A percentile compares a stretch with the other conserved stretches of the same genome.
Conservation (phyloP, 495 filamentous ascomycete species). For the Rostrohypoxylon terebratum region DNA sequence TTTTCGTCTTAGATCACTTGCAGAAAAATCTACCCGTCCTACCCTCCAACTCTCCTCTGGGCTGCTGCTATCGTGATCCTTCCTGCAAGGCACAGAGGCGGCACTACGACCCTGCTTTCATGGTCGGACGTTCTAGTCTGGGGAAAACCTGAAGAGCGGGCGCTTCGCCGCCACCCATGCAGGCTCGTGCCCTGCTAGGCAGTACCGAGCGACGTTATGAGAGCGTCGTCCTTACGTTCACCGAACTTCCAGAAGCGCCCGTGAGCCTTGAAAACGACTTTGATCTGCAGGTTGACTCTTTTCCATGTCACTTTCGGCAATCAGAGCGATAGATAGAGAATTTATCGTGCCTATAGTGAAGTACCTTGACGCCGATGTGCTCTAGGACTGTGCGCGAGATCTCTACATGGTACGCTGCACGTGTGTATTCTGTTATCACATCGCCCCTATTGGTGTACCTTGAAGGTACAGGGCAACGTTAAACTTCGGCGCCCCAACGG, state of each 20-base stretch:
- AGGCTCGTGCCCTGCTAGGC: not conserved
- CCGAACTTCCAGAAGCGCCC: slow-evolving; percentile 43
- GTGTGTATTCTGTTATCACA: slow-evolving; percentile 31
- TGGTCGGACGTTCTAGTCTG: slow-evolving; percentile 31
- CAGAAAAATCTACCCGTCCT: slow-evolving; percentile 38
- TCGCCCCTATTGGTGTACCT: slow-evolving; percentile 38
- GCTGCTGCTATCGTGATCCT: slow-evolving; percentile 32
- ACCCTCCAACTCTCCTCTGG: slow-evolving; percentile 10
- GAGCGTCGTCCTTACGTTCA: slow-evolving; percentile 17
- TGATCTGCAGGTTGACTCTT: slow-evolving; percentile 11
- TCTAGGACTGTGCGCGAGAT: slow-evolving; percentile 25
- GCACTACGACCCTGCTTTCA: slow-evolving; percentile 24
- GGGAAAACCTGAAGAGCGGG: slow-evolving; percentile 33
- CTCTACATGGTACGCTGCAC: slow-evolving; percentile 34
- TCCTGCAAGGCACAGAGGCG: slow-evolving; percentile 38
- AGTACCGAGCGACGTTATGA: slow-evolving; percentile 6
- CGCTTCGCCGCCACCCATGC: slow-evolving; percentile 37
- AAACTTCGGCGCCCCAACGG: slow-evolving; percentile 25
- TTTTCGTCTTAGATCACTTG: slow-evolving; percentile 39
- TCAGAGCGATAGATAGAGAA: slow-evolving; percentile 4
- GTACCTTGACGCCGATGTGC: slow-evolving; percentile 24
- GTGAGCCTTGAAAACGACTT: not conserved
- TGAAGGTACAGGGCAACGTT: slow-evolving; percentile 24
- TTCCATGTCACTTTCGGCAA: slow-evolving; percentile 4
- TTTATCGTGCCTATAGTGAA: not conserved